phyloP scores from a whole-genome alignment of 345 rosid species.

The Luvunga scandens region DNA sequence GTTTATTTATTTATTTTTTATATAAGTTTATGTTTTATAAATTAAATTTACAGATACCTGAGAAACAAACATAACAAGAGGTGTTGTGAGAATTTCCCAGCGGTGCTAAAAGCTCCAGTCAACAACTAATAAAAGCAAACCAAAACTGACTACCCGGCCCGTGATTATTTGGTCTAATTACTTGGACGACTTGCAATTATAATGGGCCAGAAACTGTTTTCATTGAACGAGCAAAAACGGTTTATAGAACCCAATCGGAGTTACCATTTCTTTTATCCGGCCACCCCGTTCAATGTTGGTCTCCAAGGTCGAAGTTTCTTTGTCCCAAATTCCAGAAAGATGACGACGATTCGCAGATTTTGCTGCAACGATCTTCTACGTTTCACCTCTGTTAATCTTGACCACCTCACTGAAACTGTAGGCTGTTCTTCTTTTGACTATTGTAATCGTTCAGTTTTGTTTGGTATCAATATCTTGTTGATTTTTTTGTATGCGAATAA shows the following conservation, averaged over 20 bases:
- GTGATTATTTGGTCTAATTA: not conserved
- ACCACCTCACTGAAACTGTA: conserved; percentile 96
- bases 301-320: not conserved
- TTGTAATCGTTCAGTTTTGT: not conserved
- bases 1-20: too few species aligned
- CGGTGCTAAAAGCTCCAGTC: too few species aligned
- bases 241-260: not conserved
- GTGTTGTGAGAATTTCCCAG: too few species aligned
- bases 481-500: not conserved
- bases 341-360: conserved; percentile 91
- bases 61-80: too few species aligned
- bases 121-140: too few species aligned
- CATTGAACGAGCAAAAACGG: not conserved
- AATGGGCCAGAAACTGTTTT: not conserved
- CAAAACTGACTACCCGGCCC: not conserved
- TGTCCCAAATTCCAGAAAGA: conserved; percentile 27
- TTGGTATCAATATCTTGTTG: not conserved
- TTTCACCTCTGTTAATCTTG: conserved; percentile 75
- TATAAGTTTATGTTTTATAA: too few species aligned
- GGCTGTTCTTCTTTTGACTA: not conserved
- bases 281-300: not conserved
- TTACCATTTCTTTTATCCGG: not conserved
- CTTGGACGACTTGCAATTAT: too few species aligned
- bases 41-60: too few species aligned
- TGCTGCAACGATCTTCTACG: conserved; percentile 95